Evolutionary conservation across 106 monocot species (phyloP).

Genomic region (Amphibolis antarctica): DNA sequence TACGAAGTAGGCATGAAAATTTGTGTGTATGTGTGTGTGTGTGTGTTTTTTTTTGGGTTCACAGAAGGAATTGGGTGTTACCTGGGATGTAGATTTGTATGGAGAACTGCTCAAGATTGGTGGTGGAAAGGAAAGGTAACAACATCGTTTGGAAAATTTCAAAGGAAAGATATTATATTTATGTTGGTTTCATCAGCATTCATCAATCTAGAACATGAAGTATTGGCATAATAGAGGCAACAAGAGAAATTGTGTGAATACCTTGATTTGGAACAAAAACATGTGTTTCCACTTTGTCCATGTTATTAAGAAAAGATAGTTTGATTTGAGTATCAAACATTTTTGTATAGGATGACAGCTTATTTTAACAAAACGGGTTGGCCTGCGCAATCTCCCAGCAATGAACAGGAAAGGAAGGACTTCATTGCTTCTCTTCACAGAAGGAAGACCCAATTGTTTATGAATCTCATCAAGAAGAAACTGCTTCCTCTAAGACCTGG

Average conservation of each 20-base stretch:
- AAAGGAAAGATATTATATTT: no score
- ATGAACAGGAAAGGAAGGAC: slow-evolving; percentile 65
- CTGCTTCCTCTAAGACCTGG: slow-evolving; percentile 91
- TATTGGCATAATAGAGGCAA: no score
- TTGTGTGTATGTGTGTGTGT: background rate
- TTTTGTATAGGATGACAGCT: slow-evolving; percentile 62
- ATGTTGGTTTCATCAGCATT: no score
- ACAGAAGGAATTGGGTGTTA: slow-evolving; percentile 81
- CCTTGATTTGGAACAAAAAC: no score
- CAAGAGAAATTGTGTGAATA: no score
- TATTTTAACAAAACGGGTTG: slow-evolving; percentile 90
- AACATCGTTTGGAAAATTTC: background rate
- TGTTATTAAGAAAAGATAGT: no score
- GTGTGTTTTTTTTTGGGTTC: background rate
- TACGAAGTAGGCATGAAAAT: no score
- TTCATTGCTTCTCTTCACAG: slow-evolving; percentile 96
- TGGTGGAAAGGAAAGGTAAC: slow-evolving; percentile 95
- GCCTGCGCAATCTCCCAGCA: slow-evolving; percentile 77
- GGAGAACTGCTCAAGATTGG: slow-evolving; percentile 96
- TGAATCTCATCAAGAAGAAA: slow-evolving; percentile 94
- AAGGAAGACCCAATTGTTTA: slow-evolving; percentile 92
- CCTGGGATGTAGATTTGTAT: slow-evolving; percentile 90
- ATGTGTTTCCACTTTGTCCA: no score
- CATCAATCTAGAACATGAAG: no score
- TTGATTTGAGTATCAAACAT: no score